Base-by-base conservation (phyloP, 257 asterid genomes). In the Cinchona pubescens region DNA sequence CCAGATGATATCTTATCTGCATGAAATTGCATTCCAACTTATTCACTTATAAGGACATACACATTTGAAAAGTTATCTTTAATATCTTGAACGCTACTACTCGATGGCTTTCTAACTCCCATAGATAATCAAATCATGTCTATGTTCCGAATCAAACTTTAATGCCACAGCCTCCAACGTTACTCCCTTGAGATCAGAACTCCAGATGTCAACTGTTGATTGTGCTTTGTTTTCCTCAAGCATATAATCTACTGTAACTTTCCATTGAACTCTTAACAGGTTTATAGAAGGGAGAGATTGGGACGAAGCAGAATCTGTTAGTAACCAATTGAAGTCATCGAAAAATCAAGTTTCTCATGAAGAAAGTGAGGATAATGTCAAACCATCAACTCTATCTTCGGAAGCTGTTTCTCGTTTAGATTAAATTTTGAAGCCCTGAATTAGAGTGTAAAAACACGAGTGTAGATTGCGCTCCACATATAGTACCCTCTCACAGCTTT, bases 11-110 rank as follows among this genome's bases (percentile, higher is more conserved):
- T 69, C 4, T 27, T 73, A 35, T 27, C 45, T 59, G 23, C 48
- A 71, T 35, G 16, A 71, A 71, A 21, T 0, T 35, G 51, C 38
- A 35, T 25, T 13, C 66, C 27, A 12, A 9, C 15, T 35, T 7
- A 40, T 38, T 45, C 55, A 38, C 21, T 29, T 49, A 12, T 14
- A 16, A 40, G n/a, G 19, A 29, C 35, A 12, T 18, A 73, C 42
- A 73, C 18, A 21, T 27, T 42, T 55, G 55, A 62, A 43, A 67
- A 40, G 37, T 65, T 21, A n/a, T 37, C 45, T 74, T 67, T 51
- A 64, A 23, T 35, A 45, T 37, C 51, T 72, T n/a, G 43, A 0
- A 8, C 23, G 30, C 2, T 3, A 59, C 0, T 7, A 64, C 29
- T 19, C 35, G 5, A 35, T 19, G 45, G 29, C 5, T 8, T 64